Conservation (phyloP, 176 grass and related monocot genomes). For the Saccharum officinarum region DNA sequence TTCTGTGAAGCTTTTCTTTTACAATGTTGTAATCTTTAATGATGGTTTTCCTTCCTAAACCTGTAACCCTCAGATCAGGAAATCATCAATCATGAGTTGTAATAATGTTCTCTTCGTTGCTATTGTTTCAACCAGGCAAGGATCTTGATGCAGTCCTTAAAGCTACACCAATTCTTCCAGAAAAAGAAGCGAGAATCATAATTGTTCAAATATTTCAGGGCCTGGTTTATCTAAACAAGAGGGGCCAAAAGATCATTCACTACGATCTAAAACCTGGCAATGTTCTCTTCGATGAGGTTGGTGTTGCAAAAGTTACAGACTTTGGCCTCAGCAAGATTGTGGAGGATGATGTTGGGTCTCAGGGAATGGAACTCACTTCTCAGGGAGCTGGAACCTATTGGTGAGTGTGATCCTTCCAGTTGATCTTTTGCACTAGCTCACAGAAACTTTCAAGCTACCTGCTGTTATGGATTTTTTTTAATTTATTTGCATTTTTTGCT, state of each 20-base stretch:
- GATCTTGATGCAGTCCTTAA: constrained; percentile 99
- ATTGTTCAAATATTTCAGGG: constrained; percentile 99
- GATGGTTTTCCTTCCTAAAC: constrained; percentile 21
- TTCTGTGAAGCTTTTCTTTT: constrained; percentile 2
- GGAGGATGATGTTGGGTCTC: constrained; percentile 98
- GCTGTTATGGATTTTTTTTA: constrained; percentile 30
- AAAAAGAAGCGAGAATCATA: constrained; percentile 98
- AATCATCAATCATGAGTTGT: background rate
- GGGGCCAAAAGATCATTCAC: constrained; percentile 94
- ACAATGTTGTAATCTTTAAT: background rate
- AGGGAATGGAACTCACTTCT: constrained; percentile 99
- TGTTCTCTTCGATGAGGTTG: constrained; percentile 95
- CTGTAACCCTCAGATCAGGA: constrained; percentile 6
- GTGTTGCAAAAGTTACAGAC: constrained; percentile 95
- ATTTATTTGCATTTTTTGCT: constrained; percentile 32
- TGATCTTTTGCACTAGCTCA: constrained; percentile 13
- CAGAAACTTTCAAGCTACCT: background rate
- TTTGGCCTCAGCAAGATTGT: constrained; percentile 99
- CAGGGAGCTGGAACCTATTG: constrained; percentile 99
- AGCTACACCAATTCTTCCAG: constrained; percentile 90
- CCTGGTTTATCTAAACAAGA: constrained; percentile 96
- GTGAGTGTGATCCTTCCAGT: constrained; percentile 49
- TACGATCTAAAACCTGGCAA: constrained; percentile 99
- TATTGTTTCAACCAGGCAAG: constrained; percentile 66
- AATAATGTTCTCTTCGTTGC: constrained; percentile 41